These are phyloP conservation scores for Neurospora sp. DNA, from an alignment of 495 filamentous ascomycete genomes.

Conservation along the genomic window DNA sequence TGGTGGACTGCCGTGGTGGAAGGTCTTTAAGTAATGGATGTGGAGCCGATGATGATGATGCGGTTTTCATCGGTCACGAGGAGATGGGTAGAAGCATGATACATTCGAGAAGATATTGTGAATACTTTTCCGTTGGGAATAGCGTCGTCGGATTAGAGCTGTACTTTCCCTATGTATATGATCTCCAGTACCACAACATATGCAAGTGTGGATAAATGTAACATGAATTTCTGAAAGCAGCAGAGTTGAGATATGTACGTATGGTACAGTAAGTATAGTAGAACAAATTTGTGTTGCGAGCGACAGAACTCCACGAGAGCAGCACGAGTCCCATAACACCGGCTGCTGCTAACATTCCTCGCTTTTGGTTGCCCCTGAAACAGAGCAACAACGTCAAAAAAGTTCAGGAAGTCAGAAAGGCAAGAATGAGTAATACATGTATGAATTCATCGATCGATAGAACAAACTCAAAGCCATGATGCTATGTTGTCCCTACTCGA, in stretches of 20 bases:
- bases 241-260: neutral
- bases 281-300: neutral
- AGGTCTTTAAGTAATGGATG: neutral
- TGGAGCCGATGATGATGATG: neutral
- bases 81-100: neutral
- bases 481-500: neutral
- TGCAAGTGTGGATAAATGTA: neutral
- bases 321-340: neutral
- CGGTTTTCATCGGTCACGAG: neutral
- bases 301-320: neutral
- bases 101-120: neutral
- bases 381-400: neutral
- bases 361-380: neutral
- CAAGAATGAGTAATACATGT: neutral
- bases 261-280: neutral
- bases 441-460: neutral
- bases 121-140: neutral
- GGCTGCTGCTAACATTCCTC: neutral
- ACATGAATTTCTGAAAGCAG: neutral
- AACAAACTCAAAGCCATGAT: neutral
- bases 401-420: neutral
- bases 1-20: neutral
- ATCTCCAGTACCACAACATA: neutral
- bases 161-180: neutral
- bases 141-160: neutral